These are phyloP conservation scores for Candida frijolesensis DNA, from an alignment of 1,139 yeast species.

Conservation along the genomic window DNA sequence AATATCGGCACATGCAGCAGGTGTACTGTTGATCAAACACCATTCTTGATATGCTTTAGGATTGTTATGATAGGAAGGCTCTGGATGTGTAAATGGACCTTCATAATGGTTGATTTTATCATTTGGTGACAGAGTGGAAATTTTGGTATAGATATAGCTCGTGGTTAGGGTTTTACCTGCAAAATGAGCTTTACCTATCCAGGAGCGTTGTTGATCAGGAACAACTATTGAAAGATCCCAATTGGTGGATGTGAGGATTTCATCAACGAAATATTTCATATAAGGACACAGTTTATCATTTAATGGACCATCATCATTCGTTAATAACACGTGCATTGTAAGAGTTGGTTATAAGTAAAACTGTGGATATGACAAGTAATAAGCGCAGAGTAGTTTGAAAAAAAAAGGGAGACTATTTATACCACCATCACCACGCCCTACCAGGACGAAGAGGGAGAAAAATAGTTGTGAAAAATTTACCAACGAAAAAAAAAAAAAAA, in stretches of 20 bases:
- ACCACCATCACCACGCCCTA: not conserved
- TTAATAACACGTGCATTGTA: constrained; percentile 52
- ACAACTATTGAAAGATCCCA: constrained; percentile 88
- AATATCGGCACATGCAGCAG: constrained; percentile 92
- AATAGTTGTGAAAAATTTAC: constrained; percentile 4
- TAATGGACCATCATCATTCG: constrained; percentile 97
- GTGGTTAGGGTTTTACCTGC: constrained; percentile 80
- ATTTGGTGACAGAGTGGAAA: constrained; percentile 31
- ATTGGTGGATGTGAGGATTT: constrained; percentile 61
- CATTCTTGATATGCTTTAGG: constrained; percentile 64
- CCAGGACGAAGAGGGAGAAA: not conserved
- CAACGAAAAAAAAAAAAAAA: constrained; percentile 1
- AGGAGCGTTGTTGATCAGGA: constrained; percentile 80
- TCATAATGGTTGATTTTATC: constrained; percentile 47
- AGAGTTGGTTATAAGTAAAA: not conserved
- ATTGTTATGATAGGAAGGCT: constrained; percentile 30
- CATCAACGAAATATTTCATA: constrained; percentile 76
- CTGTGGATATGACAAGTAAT: not conserved
- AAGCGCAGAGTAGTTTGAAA: not conserved
- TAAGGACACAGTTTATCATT: constrained; percentile 83
- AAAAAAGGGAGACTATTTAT: not conserved
- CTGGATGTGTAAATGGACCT: constrained; percentile 68
- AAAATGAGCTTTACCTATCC: constrained; percentile 98
- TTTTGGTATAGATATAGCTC: constrained; percentile 60
- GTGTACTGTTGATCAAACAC: constrained; percentile 87